Evolutionary conservation across 2,329 filamentous ascomycete genomes (phyloP), one percentile per base, ranked within the genome.

Genomic region (Paracoccidioides brasiliensis): DNA sequence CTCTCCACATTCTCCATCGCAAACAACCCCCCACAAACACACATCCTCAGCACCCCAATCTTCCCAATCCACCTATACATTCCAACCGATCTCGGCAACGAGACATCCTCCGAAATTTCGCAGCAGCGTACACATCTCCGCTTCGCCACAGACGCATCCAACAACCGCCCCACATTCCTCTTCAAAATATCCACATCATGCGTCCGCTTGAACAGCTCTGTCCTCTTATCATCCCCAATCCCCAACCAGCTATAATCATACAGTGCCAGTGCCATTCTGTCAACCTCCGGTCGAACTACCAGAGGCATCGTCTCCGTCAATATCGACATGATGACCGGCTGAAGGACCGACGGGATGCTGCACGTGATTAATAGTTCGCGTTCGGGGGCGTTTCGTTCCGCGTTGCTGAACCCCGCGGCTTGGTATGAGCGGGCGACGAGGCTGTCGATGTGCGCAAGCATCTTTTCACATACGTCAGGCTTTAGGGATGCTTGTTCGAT

Each of bases 211-310:
- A 84, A 88, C 8, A 77, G 69, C 60, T 82, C 80, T 4, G 77
- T 79, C 15, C 73, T 72, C 12, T 70, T 69, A 57, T 83, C 80
- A 54, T 83, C 78, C 8, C 79, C 77, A 12, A 88, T 74, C 4
- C 85, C 85, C 9, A 93, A 74, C 66, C 87, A 79, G 51, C 76
- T 76, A 55, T 83, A 88, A 65, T 93, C 81, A 51, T 81, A 80
- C 69, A 89, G 86, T 70, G 86, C 87, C 51, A 95, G 75, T 58
- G 78, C 78, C 8, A 83, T 79, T 33, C 81, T 78, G 60, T 93
- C 82, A 9, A 83, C 77, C 55, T 78, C 75, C 53, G 79, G 75
- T 4, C 74, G 73, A 43, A 79, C 76, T 54, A 90, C 78, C 22
- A 76, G 74, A 0, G 74, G 74, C 33, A 89, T 70, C 0, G 70